Evolutionary conservation across 371 early-diverging fungal species (phyloP), one percentile per base, ranked within the genome.

Genomic region (Sporodiniella umbellata): DNA sequence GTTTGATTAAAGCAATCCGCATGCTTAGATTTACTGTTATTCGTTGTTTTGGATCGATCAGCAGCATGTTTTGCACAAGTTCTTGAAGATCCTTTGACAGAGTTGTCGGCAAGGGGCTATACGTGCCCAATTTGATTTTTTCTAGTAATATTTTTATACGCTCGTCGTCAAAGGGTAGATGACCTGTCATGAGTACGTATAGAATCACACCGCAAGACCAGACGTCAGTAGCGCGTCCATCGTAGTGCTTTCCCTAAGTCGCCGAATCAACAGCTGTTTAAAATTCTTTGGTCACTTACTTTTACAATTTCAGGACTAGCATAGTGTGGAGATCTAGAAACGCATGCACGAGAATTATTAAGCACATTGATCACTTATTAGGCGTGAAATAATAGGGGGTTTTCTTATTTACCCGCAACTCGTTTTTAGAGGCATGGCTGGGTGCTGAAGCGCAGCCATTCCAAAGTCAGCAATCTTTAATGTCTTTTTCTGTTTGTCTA

Each of bases 151-250:
- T 70, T 2, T 86, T 67, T 51, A 94, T 87, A 64, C 89, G 89
- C 37, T 90, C 88, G 63, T 94, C 95, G 54, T 96, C 93, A 75
- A 95, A 96, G 0, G 97, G 97, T 42, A 96, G 70, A 54, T 85
- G 85, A 22, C 95, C 95, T 21, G 90, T 86, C 56, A 96, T 58
- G 49, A 95, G 71, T 0, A 92, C 95, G 65, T 88, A 95, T 5
- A 96, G 70, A 42, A 96, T 91, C 23, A 94, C 90, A 10, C 97
- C 97, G 55, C 90, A 86, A 12, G 89, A 89, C 95, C 95, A 96
- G 18, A 94, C 81, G 63, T 96, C 97, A 0, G 92, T 79, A n/a
- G 86, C 66, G 1, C 85, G 77, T 1, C 95, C 95, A 54, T 89
- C 85, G 58, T 95, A 96, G 46, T 45, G 51, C 35, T 60, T 75